phyloP scores from a whole-genome alignment of 768 basidiomycete species.

The Suillus decipiens region DNA sequence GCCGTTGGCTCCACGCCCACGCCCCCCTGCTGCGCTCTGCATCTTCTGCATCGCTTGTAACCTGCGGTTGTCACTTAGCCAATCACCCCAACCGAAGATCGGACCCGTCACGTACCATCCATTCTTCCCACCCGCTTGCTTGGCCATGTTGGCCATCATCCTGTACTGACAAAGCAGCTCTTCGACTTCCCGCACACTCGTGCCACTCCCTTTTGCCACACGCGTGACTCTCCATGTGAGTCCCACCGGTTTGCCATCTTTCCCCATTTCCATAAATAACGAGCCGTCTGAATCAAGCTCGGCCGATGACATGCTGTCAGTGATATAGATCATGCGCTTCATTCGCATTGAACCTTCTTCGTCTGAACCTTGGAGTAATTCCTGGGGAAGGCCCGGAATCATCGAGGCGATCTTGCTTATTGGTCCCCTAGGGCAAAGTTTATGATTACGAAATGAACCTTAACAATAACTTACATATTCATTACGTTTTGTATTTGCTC shows the following conservation, averaged over 20 bases:
- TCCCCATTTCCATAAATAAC: slow-evolving; percentile 82
- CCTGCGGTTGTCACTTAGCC: slow-evolving; percentile 40
- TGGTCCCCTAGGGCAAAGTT: slow-evolving; percentile 73
- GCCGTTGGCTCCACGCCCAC: slow-evolving; percentile 82
- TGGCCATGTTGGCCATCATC: slow-evolving; percentile 99
- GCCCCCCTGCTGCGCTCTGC: slow-evolving; percentile 83
- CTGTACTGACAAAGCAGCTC: slow-evolving; percentile 94
- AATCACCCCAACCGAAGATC: slow-evolving; percentile 8
- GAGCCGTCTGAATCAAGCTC: slow-evolving; percentile 96
- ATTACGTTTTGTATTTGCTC: slow-evolving; percentile 97
- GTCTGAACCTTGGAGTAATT: slow-evolving; percentile 87
- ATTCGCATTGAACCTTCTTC: slow-evolving; percentile 89
- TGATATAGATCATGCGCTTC: slow-evolving; percentile 99
- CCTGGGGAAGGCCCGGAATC: slow-evolving; percentile 96
- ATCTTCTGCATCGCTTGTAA: slow-evolving; percentile 90
- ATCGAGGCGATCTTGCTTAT: slow-evolving; percentile 98
- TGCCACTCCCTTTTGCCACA: slow-evolving; percentile 92
- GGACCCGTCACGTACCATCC: slow-evolving; percentile 63
- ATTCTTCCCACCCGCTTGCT: slow-evolving; percentile 96
- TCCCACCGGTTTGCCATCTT: slow-evolving; percentile 82
- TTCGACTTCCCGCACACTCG: slow-evolving; percentile 96
- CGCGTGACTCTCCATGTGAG: slow-evolving; percentile 89
- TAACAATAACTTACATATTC: slow-evolving; percentile 75
- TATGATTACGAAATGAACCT: slow-evolving; percentile 10
- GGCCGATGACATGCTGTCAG: slow-evolving; percentile 92